Base-by-base conservation (phyloP, 306 rosid species). In the Ceratonia siliqua region DNA sequence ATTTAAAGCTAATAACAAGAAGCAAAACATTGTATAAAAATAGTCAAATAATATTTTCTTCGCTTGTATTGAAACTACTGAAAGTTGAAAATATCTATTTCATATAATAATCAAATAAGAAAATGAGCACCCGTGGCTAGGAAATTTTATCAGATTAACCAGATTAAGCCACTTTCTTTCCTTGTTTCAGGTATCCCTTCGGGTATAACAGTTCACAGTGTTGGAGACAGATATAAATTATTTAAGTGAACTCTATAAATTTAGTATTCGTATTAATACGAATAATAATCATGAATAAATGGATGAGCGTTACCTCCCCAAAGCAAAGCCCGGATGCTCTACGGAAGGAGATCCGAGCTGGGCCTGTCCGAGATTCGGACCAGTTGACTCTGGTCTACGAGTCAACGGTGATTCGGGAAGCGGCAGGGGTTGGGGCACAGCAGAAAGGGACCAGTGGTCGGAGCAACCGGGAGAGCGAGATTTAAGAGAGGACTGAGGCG, bases 381-480 rank as follows among this genome's bases (percentile, higher is more conserved):
- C 6, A 15, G 57, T 72, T 36, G 80, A 68, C 57, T 84, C 83
- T 8, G 80, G 70, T 27, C 79, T 82, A 33, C 88, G 86, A 56
- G 61, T 64, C 77, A 72, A 54, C 62, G 68, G 45, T 0, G 83
- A 67, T 0, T 82, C 94, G 2, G 96, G 98, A 24, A 85, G 88
- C 13, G 96, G 97, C 68, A 91, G 42, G n/a, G 93, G 91, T 15
- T 77, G 89, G 2, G 97, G 88, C 15, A 70, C 62, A 2, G 82
- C 87, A 10, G 82, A 64, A 21, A 80, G 62, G 0, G 87, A 83
- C 88, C 90, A 83, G 74, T 82, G 89, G 24, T 82, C 79, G 3
- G 73, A 80, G n/a, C 63, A 75, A 5, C 62, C 73, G 8, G 72
- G 75, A 1, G 87, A 78, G 18, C 24, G 67, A 27, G 82, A 63